phyloP scores from a whole-genome alignment of 768 basidiomycete genomes.

The Russula sp. region DNA sequence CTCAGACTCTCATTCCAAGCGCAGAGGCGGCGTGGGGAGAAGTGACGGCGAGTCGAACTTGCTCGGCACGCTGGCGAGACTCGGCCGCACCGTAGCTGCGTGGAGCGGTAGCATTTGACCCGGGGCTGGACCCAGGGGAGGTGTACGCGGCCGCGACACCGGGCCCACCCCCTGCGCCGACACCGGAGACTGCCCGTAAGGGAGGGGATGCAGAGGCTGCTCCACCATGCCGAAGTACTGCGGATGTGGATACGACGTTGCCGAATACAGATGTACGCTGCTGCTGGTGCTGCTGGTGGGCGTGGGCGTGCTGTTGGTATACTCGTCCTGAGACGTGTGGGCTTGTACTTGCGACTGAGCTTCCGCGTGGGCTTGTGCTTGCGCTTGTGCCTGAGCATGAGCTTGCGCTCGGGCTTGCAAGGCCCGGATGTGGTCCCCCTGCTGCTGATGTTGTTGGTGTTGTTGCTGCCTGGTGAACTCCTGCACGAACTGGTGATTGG shows the following conservation, averaged over 20 bases:
- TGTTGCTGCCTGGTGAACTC: constrained; percentile 34
- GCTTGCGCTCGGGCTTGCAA: constrained; percentile 24
- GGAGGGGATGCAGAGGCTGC: constrained; percentile 14
- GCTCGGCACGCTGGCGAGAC: constrained; percentile 15
- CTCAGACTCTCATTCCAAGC: constrained; percentile 18
- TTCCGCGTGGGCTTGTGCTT: constrained; percentile 19
- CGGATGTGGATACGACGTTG: constrained; percentile 12
- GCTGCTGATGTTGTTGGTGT: constrained; percentile 25
- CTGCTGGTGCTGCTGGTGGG: constrained; percentile 6
- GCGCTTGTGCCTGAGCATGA: constrained; percentile 20
- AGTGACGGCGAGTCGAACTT: constrained; percentile 20
- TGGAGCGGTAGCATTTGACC: constrained; percentile 17
- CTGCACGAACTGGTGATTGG: constrained; percentile 37
- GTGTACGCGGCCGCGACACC: constrained; percentile 10
- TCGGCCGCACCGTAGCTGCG: constrained; percentile 15
- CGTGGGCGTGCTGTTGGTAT: constrained; percentile 3
- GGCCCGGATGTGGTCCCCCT: constrained; percentile 24
- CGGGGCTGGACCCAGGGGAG: constrained; percentile 18
- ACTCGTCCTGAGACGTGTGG: constrained; percentile 10
- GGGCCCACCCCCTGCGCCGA: constrained; percentile 1
- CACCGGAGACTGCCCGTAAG: constrained; percentile 12
- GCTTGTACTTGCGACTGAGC: constrained; percentile 18
- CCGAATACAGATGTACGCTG: constrained; percentile 18
- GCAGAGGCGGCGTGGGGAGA: constrained; percentile 21
- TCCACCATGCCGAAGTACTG: constrained; percentile 18